Conservation (phyloP, 164 flowering plant genomes). For the Piper betle region DNA sequence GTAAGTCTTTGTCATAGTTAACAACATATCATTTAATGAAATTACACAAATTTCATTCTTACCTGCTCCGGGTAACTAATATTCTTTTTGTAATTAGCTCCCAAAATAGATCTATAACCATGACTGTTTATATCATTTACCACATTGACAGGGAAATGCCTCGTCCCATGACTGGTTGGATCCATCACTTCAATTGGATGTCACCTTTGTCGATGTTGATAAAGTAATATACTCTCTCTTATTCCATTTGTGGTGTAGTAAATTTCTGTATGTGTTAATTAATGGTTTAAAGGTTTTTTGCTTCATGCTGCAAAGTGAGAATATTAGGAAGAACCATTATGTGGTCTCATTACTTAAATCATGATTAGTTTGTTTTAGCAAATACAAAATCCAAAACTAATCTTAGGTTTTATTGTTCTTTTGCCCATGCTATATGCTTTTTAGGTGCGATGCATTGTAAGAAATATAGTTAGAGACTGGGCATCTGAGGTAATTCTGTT, state of each 20-base stretch:
- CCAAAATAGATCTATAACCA: background rate
- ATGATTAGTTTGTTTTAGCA: background rate
- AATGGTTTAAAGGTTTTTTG: no score
- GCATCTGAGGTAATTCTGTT: conserved; percentile 62
- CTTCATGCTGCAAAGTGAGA: background rate
- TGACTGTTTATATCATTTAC: background rate
- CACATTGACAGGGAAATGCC: conserved; percentile 32
- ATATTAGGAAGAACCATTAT: background rate
- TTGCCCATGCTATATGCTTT: background rate
- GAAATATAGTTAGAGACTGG: conserved; percentile 97
- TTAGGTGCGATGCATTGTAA: conserved; percentile 88
- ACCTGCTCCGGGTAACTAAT: background rate
- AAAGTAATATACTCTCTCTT: conserved; percentile 38
- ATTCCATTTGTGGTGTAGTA: background rate
- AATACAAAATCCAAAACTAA: no score
- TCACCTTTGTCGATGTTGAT: conserved; percentile 88
- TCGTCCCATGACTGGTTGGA: conserved; percentile 50
- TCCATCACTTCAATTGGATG: conserved; percentile 56
- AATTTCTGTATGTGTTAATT: background rate
- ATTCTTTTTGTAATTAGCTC: no score
- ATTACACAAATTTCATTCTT: no score
- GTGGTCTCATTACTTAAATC: background rate
- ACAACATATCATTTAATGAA: no score
- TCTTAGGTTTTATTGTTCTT: background rate
- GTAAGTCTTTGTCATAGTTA: background rate